Base-by-base conservation (phyloP, 2,329 filamentous ascomycete species). In the Colletotrichum gigasporum region DNA sequence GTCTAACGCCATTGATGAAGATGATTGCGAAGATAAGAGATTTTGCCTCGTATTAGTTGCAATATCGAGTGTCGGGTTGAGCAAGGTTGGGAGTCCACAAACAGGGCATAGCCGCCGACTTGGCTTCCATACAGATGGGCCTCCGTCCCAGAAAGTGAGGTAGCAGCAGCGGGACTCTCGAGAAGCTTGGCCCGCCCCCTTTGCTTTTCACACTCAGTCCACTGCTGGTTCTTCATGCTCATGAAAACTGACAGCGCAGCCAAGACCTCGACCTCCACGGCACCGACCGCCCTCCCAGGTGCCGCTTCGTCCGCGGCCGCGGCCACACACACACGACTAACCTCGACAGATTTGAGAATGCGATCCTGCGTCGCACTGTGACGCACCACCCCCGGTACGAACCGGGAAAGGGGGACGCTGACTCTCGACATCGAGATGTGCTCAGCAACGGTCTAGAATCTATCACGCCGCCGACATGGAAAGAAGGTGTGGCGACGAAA, bases 1-100 rank as follows among this genome's bases (percentile, higher is more conserved):
- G 55, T 41, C 60, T 50, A 61, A 64, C 61, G 56, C 34, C 39
- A 64, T 64, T 30, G 41, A 42, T 26, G n/a, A 34, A 22, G 26
- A 44, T n/a, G 12, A 61, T 61, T 26, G 48, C 61, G 61, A 61
- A 48, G 30, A 8, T 14, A 16, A n/a, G 16, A 11, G 50, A 18
- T 24, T 59, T 59, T 14, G 14, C n/a, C 55, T 63, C 45, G 45
- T 63, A 47, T 45, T 59, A 16, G 45, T 22, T 18, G 16, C 14
- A 41, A 18, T 12, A 24, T 14, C 44, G 24, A 32, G n/a, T n/a
- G n/a, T n/a, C n/a, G n/a, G n/a, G 7, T 41, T 16, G 26, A 39
- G 28, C 37, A 44, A 30, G 28, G 16, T 18, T 57, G 16, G 16
- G 28, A 44, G 34, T n/a, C 26, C 48, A 35, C 60, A 28, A 48